A percentile compares a stretch with the other conserved stretches of the same genome.
Evolutionary conservation across 768 basidiomycete genomes (phyloP).

Genomic region (Kwoniella sp.): DNA sequence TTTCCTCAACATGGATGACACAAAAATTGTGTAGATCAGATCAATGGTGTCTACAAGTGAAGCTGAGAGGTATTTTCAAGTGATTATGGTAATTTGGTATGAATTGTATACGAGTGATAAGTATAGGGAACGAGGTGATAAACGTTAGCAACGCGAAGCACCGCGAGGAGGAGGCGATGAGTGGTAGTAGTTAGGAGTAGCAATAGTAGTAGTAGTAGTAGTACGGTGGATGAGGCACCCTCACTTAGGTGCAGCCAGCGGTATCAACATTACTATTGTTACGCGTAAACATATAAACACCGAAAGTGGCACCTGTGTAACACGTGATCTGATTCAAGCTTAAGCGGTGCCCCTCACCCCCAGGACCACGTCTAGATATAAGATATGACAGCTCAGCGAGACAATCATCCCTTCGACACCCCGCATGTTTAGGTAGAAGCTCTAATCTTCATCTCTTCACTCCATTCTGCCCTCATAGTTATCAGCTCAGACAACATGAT

Average conservation of each 20-base stretch:
- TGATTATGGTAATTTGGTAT: neutral
- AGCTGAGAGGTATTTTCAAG: neutral
- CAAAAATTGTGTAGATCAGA: neutral
- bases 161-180: neutral
- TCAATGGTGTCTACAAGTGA: neutral
- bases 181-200: too few species aligned
- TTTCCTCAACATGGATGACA: neutral
- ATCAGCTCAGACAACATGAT: too few species aligned
- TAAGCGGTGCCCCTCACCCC: neutral
- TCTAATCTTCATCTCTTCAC: too few species aligned
- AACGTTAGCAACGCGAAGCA: constrained; percentile 19
- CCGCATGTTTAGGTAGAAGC: too few species aligned
- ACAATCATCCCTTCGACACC: too few species aligned
- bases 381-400: too few species aligned
- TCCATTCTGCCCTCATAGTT: too few species aligned
- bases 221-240: neutral
- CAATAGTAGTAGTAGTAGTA: neutral
- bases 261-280: neutral
- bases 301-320: constrained; percentile 16
- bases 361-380: too few species aligned
- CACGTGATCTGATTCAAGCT: too few species aligned
- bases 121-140: constrained; percentile 14
- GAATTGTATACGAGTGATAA: neutral
- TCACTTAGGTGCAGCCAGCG: neutral
- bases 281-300: constrained; percentile 1